Conservation (phyloP, 257 asterid species). For the Ophiorrhiza pumila region DNA sequence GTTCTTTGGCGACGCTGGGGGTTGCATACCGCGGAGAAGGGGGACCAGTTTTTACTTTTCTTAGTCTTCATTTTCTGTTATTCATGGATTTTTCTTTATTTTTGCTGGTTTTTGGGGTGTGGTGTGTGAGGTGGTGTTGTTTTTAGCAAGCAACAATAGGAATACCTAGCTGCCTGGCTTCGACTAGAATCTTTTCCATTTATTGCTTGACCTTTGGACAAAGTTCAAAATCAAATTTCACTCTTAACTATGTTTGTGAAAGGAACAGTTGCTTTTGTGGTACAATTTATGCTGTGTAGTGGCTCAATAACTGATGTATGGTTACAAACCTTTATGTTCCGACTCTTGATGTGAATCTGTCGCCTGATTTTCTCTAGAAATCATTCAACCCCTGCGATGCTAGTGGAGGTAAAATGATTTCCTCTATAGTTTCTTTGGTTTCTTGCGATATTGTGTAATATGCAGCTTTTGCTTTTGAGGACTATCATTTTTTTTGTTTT, state of each 20-base stretch:
- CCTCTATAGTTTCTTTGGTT: neutral
- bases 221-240: neutral
- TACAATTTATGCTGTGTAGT: neutral
- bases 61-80: neutral
- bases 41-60: conserved; percentile 22
- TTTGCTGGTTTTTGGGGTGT: neutral
- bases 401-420: neutral
- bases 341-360: neutral
- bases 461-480: neutral
- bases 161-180: neutral
- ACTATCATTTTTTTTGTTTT: neutral
- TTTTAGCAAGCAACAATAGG: neutral
- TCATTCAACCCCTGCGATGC: neutral
- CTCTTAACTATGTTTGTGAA: neutral
- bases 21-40: conserved; percentile 64
- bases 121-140: neutral
- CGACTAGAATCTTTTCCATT: neutral
- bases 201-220: neutral
- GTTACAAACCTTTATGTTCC: neutral
- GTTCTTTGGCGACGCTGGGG: conserved; percentile 52
- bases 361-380: neutral
- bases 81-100: neutral
- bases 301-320: neutral
- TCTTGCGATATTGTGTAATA: neutral
- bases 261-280: neutral